Percentiles rank a stretch among this genome's conserved stretches.
These are phyloP conservation scores for Moniliophthora roreri DNA, from an alignment of 1,284 basidiomycete species.

Conservation along the genomic window DNA sequence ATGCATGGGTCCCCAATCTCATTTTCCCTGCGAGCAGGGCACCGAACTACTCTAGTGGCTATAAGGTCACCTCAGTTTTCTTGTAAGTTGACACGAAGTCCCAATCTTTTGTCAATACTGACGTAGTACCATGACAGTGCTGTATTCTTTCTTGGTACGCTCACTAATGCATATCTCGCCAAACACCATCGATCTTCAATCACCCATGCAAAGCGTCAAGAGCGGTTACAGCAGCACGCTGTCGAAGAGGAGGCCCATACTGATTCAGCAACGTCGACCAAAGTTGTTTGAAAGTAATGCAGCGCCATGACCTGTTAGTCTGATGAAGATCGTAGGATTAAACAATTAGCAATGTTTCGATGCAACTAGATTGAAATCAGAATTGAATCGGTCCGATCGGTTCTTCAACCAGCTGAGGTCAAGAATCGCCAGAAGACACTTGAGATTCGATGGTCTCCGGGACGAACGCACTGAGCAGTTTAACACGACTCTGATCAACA, in stretches of 20 bases:
- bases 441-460: no score
- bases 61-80: slow-evolving; percentile 10
- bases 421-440: no score
- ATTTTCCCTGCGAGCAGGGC: slow-evolving; percentile 11
- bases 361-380: no score
- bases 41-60: slow-evolving; percentile 7
- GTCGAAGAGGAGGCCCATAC: not conserved
- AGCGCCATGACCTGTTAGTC: not conserved
- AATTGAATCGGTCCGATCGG: no score
- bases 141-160: slow-evolving; percentile 2
- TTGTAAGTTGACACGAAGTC: slow-evolving; percentile 1
- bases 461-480: no score
- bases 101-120: not conserved
- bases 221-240: not conserved
- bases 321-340: not conserved
- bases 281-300: not conserved
- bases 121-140: not conserved
- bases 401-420: no score
- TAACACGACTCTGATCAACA: no score
- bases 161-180: slow-evolving; percentile 4
- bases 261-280: not conserved
- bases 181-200: not conserved
- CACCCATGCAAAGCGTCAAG: not conserved
- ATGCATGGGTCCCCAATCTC: slow-evolving; percentile 10
- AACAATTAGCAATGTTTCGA: no score